Percentiles rank a stretch among this genome's conserved stretches.
phyloP scores from a whole-genome alignment of 83 land plant genomes.

The Picea abies region DNA sequence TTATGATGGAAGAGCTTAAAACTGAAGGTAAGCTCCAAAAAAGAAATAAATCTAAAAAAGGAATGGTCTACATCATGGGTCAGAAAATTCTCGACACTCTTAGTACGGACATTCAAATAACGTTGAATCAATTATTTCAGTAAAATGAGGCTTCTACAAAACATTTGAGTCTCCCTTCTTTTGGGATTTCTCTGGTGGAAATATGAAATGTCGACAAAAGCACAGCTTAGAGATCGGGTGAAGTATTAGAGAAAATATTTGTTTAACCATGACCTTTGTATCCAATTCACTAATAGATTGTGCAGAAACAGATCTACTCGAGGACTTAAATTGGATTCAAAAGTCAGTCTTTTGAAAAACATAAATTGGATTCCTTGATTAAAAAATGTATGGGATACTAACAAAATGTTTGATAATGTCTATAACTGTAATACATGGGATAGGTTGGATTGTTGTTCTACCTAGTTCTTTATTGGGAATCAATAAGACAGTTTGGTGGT shows the following conservation, averaged over 20 bases:
- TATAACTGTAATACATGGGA: neutral
- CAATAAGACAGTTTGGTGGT: no score
- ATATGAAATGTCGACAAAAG: conserved; percentile 58
- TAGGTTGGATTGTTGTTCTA: no score
- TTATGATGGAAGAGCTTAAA: conserved; percentile 17
- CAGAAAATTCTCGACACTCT: conserved; percentile 63
- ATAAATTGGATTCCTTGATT: no score
- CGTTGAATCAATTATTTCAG: conserved; percentile 76
- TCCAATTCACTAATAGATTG: no score
- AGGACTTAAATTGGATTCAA: no score
- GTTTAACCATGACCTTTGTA: no score
- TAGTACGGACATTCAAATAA: conserved; percentile 71
- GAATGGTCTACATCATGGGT: conserved; percentile 76
- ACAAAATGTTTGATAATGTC: no score
- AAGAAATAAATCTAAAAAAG: conserved; percentile 65
- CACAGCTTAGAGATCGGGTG: conserved; percentile 84
- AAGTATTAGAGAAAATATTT: no score
- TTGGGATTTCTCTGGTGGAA: conserved; percentile 96
- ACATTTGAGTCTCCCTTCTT: conserved; percentile 68
- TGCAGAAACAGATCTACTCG: no score
- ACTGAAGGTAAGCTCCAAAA: conserved; percentile 43
- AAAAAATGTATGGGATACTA: neutral
- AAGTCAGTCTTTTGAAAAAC: no score
- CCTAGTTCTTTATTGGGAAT: no score
- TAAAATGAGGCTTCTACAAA: conserved; percentile 60